Percentiles rank a stretch among this genome's conserved stretches.
These are phyloP conservation scores for Eucalyptus urophylla DNA, from an alignment of 345 rosid genomes.

Conservation along the genomic window DNA sequence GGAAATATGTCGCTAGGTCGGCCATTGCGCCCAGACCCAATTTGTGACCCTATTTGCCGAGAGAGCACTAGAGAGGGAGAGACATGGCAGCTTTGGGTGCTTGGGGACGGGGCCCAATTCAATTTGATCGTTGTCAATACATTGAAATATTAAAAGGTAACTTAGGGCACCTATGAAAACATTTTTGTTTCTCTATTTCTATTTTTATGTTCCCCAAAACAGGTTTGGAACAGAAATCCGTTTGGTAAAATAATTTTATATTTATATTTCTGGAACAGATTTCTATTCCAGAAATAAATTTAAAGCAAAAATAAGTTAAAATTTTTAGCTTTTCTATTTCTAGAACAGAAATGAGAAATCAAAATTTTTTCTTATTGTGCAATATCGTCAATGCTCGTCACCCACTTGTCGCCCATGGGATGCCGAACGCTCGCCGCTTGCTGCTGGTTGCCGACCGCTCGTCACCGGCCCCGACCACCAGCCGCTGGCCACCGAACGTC, in stretches of 20 bases:
- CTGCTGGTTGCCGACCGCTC: rapidly evolving
- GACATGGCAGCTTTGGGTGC: neutral
- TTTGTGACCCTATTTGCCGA: neutral
- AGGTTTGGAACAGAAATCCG: rapidly evolving
- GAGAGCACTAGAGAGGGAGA: neutral
- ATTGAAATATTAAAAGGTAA: neutral
- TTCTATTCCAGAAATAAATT: too few species aligned
- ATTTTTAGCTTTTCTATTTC: rapidly evolving
- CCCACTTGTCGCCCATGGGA: rapidly evolving
- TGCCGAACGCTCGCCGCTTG: rapidly evolving
- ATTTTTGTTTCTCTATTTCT: rapidly evolving
- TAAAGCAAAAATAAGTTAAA: too few species aligned
- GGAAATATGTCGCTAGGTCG: neutral
- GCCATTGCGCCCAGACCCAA: neutral
- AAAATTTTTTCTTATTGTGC: rapidly evolving
- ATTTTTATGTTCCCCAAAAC: rapidly evolving
- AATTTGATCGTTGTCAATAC: neutral
- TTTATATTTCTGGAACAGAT: rapidly evolving
- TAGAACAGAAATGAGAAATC: rapidly evolving
- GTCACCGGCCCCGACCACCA: rapidly evolving
- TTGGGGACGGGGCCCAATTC: neutral
- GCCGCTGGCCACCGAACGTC: rapidly evolving
- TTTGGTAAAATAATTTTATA: too few species aligned
- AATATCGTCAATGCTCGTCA: rapidly evolving
- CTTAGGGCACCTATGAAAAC: neutral